A percentile compares a stretch with the other conserved stretches of the same genome.
Conservation (phyloP, 352 stramenopile genomes). For the Globisporangium paroecandrum region DNA sequence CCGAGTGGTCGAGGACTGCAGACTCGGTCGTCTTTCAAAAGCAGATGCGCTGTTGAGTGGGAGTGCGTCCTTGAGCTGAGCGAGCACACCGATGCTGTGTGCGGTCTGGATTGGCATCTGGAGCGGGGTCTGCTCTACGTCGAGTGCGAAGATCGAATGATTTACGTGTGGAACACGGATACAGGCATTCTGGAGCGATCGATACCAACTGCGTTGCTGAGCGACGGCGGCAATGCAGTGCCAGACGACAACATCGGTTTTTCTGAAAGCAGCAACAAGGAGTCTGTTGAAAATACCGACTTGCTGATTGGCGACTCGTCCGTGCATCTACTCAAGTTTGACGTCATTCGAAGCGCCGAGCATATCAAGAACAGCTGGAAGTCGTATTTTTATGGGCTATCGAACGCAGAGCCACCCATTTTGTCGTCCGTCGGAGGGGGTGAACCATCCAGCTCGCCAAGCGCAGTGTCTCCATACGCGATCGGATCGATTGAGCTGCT, state of each 20-base stretch:
- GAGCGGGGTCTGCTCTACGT: constrained; percentile 56
- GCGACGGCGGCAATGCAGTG: constrained; percentile 37
- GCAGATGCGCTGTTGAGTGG: constrained; percentile 39
- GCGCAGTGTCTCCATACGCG: constrained; percentile 42
- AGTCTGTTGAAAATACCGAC: constrained; percentile 47
- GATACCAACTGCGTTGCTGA: constrained; percentile 50
- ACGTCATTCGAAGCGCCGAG: constrained; percentile 58
- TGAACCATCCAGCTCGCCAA: background rate
- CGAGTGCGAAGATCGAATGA: constrained; percentile 71
- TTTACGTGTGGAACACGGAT: constrained; percentile 77
- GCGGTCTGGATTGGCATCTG: constrained; percentile 54
- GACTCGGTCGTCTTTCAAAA: background rate
- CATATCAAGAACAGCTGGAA: constrained; percentile 72
- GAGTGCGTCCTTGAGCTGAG: constrained; percentile 59
- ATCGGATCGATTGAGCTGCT: constrained; percentile 70
- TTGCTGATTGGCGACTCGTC: constrained; percentile 48
- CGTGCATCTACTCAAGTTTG: constrained; percentile 64
- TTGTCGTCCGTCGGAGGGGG: background rate
- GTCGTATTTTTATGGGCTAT: constrained; percentile 47
- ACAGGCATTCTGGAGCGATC: constrained; percentile 74
- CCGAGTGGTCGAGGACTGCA: constrained; percentile 19
- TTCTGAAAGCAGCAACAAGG: constrained; percentile 21
- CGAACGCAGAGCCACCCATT: constrained; percentile 9
- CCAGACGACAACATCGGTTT: constrained; percentile 11
- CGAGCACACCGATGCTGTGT: constrained; percentile 57